phyloP scores from a whole-genome alignment of 2,329 filamentous ascomycete species.

The Hypoxylon sp. region DNA sequence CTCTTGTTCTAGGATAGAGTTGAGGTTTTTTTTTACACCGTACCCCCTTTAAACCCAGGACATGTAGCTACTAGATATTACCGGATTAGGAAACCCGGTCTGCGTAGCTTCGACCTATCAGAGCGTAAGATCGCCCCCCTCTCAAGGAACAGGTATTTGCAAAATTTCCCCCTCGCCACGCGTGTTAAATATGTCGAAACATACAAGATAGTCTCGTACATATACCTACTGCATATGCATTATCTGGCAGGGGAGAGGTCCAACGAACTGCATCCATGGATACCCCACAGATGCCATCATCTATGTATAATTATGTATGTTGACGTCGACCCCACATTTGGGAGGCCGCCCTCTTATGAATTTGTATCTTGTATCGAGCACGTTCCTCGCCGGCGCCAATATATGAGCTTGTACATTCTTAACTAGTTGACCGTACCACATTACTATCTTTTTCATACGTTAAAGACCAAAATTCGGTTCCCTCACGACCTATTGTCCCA shows the following conservation, averaged over 20 bases:
- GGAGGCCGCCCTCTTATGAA: constrained; percentile 28
- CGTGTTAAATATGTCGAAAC: constrained; percentile 13
- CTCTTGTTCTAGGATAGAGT: not conserved
- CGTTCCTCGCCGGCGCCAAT: constrained; percentile 11
- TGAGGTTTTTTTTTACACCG: not conserved
- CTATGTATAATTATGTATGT: not conserved
- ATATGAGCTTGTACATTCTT: constrained; percentile 14
- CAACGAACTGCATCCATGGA: not conserved
- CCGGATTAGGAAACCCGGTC: constrained; percentile 42
- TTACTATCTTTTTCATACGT: constrained; percentile 19
- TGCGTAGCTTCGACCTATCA: constrained; percentile 9
- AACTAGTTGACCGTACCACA: constrained; percentile 20
- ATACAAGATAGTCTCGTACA: constrained; percentile 12
- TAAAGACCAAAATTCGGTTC: constrained; percentile 24
- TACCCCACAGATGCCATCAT: constrained; percentile 19
- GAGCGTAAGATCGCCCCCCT: not conserved
- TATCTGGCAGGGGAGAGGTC: constrained; percentile 11
- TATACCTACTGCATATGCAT: not conserved
- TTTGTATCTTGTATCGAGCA: constrained; percentile 11
- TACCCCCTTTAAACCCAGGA: too few relatives aligned
- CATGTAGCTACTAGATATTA: constrained; percentile 14
- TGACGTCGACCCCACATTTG: constrained; percentile 32
- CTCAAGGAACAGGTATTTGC: not conserved
- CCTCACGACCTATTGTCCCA: constrained; percentile 13
- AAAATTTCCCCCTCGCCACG: not conserved